Evolutionary conservation across 2,329 filamentous ascomycete genomes (phyloP), one percentile per base, ranked within the genome.

Genomic region (Phyllosticta citribraziliensis): DNA sequence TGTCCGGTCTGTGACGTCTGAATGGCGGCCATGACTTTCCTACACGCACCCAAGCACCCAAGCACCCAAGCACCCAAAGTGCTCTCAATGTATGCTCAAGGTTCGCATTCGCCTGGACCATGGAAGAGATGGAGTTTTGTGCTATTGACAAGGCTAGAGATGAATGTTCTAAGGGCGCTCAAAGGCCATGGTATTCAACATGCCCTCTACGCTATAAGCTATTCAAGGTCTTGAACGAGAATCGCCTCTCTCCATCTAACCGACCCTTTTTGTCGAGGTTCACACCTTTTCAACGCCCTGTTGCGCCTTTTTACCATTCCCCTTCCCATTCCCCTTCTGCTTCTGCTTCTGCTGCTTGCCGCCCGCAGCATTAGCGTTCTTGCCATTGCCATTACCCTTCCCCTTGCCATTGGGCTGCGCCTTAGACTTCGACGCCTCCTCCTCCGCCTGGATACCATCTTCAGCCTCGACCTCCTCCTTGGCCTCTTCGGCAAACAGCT

Each of bases 401-500:
- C 27, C 27, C 9, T 30, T 30, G 27, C 27, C 27, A 30, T 30
- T 30, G 5, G 27, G 27, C 27, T 30, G 27, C 9, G 6, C 27
- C 27, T 1, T 30, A 10, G 27, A 10, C 5, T n/a, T 27, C 4
- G 22, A 22, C 22, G 9, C 35, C 2, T 17, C 52, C 10, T 24
- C 52, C 12, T 24, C 22, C 22, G 9, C 33, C 25, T 30, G 24
- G 0, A n/a, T 4, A 19, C 12, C 52, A 20, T 60, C 35, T 22
- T 8, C 35, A 9, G 11, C 58, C 24, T 51, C 35, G 1, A 17
- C 58, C 53, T 60, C 58, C 58, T 56, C 14, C 40, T 33, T 47
- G 27, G 24, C 17, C 55, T 61, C 59, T 30, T 54, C 55, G 12
- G 51, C 79, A 66, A 87, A 80, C 63, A 88, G 70, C 70, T 78